phyloP scores from a whole-genome alignment of 371 early-diverging fungal species.

The Apophysomyces trapeziformis region DNA sequence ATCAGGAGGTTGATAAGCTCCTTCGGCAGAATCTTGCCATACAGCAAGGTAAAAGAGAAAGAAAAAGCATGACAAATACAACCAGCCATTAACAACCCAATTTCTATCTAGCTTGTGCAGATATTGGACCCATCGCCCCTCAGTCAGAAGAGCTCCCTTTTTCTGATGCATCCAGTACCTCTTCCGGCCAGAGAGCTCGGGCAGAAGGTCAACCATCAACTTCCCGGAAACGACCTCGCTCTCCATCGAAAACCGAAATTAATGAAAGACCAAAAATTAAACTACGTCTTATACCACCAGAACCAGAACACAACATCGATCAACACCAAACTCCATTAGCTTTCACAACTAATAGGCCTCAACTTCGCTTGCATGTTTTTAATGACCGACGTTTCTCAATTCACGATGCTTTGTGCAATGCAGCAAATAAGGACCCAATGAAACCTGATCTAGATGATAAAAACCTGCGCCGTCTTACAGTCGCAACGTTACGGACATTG shows the following conservation, averaged over 20 bases:
- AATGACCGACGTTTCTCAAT: conserved; percentile 11
- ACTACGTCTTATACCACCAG: conserved; percentile 13
- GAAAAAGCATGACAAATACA: neutral
- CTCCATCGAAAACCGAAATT: conserved; percentile 18
- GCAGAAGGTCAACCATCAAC: conserved; percentile 5
- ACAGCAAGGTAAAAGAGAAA: conserved; percentile 23
- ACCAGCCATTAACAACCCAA: neutral
- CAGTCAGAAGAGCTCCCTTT: conserved; percentile 5
- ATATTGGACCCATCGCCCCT: conserved; percentile 8
- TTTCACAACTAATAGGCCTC: conserved; percentile 29
- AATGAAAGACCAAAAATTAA: conserved; percentile 11
- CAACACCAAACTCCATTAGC: conserved; percentile 5
- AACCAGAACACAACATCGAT: conserved; percentile 3
- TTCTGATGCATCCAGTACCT: conserved; percentile 7
- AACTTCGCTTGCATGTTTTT: conserved; percentile 28
- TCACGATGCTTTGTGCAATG: neutral
- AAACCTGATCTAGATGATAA: conserved; percentile 39
- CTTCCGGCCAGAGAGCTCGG: conserved; percentile 11
- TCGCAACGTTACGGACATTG: conserved; percentile 38
- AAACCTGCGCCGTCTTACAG: conserved; percentile 35
- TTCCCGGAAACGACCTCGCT: conserved; percentile 23
- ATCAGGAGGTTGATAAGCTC: conserved; percentile 36
- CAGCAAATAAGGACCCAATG: conserved; percentile 37
- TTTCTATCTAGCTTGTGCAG: conserved; percentile 2
- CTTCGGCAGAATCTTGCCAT: conserved; percentile 40